phyloP scores from a whole-genome alignment of 306 rosid species.

The Gynostemma pentaphyllum region DNA sequence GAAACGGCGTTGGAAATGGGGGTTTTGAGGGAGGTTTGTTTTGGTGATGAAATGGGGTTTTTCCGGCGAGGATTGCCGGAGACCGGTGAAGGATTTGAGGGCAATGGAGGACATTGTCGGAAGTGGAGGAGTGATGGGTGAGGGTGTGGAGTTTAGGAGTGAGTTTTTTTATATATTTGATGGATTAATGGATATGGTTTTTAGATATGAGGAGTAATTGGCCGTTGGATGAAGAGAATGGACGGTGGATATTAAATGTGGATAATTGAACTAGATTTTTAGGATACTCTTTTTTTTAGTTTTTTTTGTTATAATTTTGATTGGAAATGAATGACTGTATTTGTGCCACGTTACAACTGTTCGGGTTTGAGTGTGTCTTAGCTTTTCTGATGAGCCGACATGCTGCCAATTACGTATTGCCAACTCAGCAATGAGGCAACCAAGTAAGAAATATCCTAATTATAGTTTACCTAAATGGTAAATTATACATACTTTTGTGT shows the following conservation, averaged over 20 bases:
- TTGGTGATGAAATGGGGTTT: constrained; percentile 28
- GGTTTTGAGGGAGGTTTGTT: constrained; percentile 9
- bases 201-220: constrained; percentile 18
- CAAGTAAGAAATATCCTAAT: too few species aligned
- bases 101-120: constrained; percentile 58
- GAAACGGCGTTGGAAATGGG: constrained; percentile 21
- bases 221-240: constrained; percentile 31
- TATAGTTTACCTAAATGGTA: too few species aligned
- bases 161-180: constrained; percentile 8
- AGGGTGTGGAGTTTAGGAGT: neutral
- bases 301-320: neutral
- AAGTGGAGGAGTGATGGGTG: neutral
- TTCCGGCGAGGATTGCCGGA: constrained; percentile 64
- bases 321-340: constrained; percentile 6
- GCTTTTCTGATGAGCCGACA: neutral
- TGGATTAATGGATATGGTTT: constrained; percentile 76
- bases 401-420: constrained; percentile 9
- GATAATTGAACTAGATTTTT: constrained; percentile 41
- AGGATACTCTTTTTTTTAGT: constrained; percentile 8
- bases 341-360: constrained; percentile 35
- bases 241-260: constrained; percentile 30
- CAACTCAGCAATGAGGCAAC: constrained; percentile 7
- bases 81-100: constrained; percentile 78
- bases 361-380: neutral
- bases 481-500: too few species aligned